A percentile compares a stretch with the other conserved stretches of the same genome.
Evolutionary conservation across 2,329 filamentous ascomycete genomes (phyloP).

Genomic region (Exserohilum turcica): DNA sequence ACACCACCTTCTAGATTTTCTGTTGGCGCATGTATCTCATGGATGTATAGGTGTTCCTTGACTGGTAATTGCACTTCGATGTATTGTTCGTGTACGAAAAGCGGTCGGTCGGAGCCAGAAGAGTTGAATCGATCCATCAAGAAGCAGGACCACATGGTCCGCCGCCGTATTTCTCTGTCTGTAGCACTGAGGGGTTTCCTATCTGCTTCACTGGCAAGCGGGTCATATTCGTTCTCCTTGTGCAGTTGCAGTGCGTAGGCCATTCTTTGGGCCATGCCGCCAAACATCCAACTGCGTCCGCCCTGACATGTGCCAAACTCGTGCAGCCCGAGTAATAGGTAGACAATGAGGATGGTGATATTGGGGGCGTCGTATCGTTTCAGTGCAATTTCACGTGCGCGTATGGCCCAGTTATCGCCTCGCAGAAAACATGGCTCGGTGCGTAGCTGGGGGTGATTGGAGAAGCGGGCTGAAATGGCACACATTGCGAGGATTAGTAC

Average conservation of each 20-base stretch:
- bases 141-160: slow-evolving; percentile 98
- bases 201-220: slow-evolving; percentile 64
- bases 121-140: slow-evolving; percentile 98
- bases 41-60: slow-evolving; percentile 85
- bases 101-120: slow-evolving; percentile 88
- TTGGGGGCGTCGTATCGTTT: slow-evolving; percentile 93
- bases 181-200: slow-evolving; percentile 78
- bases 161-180: slow-evolving; percentile 87
- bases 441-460: slow-evolving; percentile 79
- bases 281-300: slow-evolving; percentile 92
- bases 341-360: slow-evolving; percentile 91
- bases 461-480: slow-evolving; percentile 93
- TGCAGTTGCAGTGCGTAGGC: slow-evolving; percentile 94
- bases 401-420: slow-evolving; percentile 87
- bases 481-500: slow-evolving; percentile 93
- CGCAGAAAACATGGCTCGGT: slow-evolving; percentile 80
- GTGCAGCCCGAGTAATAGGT: slow-evolving; percentile 85
- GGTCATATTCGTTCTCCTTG: slow-evolving; percentile 85
- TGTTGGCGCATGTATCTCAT: slow-evolving; percentile 87
- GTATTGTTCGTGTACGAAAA: slow-evolving; percentile 87
- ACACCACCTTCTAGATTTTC: slow-evolving; percentile 78
- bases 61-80: slow-evolving; percentile 89
- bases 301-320: slow-evolving; percentile 98
- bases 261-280: slow-evolving; percentile 94
- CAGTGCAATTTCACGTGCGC: slow-evolving; percentile 84